Conservation (phyloP, 1,139 yeast species). For the Hansenula sp. region DNA sequence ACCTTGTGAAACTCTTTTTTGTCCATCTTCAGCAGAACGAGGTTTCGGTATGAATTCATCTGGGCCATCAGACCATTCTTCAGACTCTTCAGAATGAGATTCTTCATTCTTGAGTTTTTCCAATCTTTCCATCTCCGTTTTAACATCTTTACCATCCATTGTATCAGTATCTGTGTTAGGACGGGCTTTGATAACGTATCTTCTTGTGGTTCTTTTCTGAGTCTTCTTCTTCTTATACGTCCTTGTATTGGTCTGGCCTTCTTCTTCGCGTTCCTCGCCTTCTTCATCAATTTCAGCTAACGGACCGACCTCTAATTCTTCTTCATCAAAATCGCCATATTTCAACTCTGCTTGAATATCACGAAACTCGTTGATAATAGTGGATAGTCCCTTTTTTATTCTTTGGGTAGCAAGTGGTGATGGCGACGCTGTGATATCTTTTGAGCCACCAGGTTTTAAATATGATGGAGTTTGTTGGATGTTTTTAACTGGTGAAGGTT, state of each 20-base stretch:
- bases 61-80: conserved; percentile 24
- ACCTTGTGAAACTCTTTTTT: conserved; percentile 4
- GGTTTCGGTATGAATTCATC: conserved; percentile 25
- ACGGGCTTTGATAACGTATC: conserved; percentile 52
- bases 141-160: conserved; percentile 10
- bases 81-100: conserved; percentile 8
- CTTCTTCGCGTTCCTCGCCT: conserved; percentile 18
- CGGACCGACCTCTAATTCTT: conserved; percentile 8
- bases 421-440: conserved; percentile 18
- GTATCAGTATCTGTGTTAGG: conserved; percentile 13
- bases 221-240: conserved; percentile 31
- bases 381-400: conserved; percentile 30
- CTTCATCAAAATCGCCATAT: conserved; percentile 20
- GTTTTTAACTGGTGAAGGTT: conserved; percentile 4
- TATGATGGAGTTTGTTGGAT: conserved; percentile 24
- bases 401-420: conserved; percentile 28
- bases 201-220: conserved; percentile 62
- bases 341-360: conserved; percentile 24
- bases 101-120: conserved; percentile 5
- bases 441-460: conserved; percentile 10
- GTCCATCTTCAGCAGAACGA: conserved; percentile 12
- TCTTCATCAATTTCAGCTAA: conserved; percentile 3
- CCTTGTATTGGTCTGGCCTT: conserved; percentile 13
- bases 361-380: conserved; percentile 36
- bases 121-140: conserved; percentile 13